Conservation (phyloP, 176 grass and related monocot genomes). For the Ensete ventricosum region DNA sequence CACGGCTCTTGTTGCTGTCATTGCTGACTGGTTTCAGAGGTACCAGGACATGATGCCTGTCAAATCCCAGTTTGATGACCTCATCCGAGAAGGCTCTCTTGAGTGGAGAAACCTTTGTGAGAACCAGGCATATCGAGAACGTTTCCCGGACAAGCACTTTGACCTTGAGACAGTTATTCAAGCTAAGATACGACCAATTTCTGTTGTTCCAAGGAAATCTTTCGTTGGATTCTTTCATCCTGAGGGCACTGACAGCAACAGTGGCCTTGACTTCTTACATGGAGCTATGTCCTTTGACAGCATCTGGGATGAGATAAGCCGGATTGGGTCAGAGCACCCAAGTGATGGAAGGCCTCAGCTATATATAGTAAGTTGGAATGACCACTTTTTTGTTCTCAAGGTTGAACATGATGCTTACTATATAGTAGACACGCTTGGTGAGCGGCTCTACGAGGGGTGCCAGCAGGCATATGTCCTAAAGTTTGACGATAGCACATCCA, state of each 20-base stretch:
- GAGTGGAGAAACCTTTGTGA: conserved; percentile 89
- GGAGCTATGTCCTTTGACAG: conserved; percentile 89
- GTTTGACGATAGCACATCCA: conserved; percentile 63
- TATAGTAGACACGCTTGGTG: conserved; percentile 85
- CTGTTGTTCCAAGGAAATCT: conserved; percentile 53
- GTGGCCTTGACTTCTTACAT: conserved; percentile 70
- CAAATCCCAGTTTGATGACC: conserved; percentile 70
- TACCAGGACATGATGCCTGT: conserved; percentile 75
- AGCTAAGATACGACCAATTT: conserved; percentile 65
- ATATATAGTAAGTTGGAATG: conserved; percentile 96
- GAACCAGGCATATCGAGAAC: conserved; percentile 55
- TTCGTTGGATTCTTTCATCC: conserved; percentile 96
- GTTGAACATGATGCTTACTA: conserved; percentile 59
- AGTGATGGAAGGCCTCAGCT: conserved; percentile 34
- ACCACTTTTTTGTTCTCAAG: conserved; percentile 88
- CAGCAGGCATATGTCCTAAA: conserved; percentile 81
- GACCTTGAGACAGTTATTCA: conserved; percentile 91
- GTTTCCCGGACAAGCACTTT: conserved; percentile 86
- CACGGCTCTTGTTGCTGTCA: conserved; percentile 75
- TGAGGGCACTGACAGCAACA: conserved; percentile 43
- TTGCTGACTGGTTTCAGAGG: conserved; percentile 81
- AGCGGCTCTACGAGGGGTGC: conserved; percentile 86
- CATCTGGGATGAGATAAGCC: conserved; percentile 91
- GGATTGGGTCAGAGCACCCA: conserved; percentile 6
- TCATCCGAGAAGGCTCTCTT: conserved; percentile 87